Base-by-base conservation (phyloP, 768 basidiomycete species). In the Lanmaoa rubissima region DNA sequence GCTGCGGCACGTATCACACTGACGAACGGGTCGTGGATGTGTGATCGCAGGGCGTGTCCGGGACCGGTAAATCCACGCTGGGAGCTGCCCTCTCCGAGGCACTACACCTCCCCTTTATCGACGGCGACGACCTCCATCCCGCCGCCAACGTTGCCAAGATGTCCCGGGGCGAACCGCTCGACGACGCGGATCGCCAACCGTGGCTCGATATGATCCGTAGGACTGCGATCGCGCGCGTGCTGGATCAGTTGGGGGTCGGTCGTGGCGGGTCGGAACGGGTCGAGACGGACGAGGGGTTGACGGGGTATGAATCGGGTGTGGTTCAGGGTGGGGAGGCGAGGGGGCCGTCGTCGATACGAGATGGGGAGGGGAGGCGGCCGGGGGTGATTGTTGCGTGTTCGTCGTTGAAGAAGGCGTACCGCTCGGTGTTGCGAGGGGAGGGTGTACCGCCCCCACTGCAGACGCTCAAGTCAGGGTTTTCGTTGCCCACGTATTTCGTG, bases 81-180 rank as follows among this genome's bases (percentile, higher is more conserved):
- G 91, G 88, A 0, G 61, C 59, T 5, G 83, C 82, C 8, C 75
- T 95, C n/a, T 81, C 89, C 8, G 63, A 73, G 39, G 75, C 76
- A 28, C 77, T 92, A 47, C 71, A 70, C n/a, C 60, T 92, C 57
- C 87, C 92, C 1, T 96, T 90, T 74, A 75, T 93, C 57, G 95
- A 98, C 65, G 95, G 89, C 31, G 94, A 97, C 69, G 86, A 89
- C 59, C 78, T 97, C 31, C 95, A 98, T 68, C 89, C 94, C 0
- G 65, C 76, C 24, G 71, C 81, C 13, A 96, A 96, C 71, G 82
- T 96, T 41, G 86, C 82, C 31, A 98, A 98, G 80, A 97, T 98
- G 94, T 74, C 84, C 5, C 67, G 74, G 1, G 93, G 93, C 0
- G 72, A 76, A 24, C 88, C 94, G 5, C 75, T 98, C 61, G 86